Evolutionary conservation across 208 protist genomes (phyloP).

Genomic region (Trypanosoma conorhini): DNA sequence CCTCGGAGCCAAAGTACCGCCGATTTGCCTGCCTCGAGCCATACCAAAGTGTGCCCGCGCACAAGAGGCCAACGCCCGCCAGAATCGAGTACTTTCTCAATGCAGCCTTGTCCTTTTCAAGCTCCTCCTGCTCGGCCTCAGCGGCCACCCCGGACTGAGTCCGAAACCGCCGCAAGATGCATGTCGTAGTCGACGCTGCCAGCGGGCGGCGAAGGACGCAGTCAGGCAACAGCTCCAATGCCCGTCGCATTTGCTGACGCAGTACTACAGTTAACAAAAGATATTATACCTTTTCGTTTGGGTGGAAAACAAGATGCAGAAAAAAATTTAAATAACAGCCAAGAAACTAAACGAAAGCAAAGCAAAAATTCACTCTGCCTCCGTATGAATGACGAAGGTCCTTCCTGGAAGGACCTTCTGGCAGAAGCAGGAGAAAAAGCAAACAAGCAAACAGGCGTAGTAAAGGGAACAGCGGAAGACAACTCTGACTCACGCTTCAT

Average conservation of each 20-base stretch:
- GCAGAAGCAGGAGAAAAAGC: no score
- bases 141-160: slow-evolving; percentile 31
- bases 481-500: no score
- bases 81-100: slow-evolving; percentile 50
- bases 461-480: no score
- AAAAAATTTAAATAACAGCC: slow-evolving; percentile 2
- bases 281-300: no score
- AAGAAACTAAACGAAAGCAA: no score
- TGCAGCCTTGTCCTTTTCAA: slow-evolving; percentile 67
- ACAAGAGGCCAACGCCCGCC: slow-evolving; percentile 53
- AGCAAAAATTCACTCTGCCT: no score
- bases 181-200: not conserved
- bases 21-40: slow-evolving; percentile 61
- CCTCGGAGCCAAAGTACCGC: slow-evolving; percentile 82
- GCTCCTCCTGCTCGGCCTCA: slow-evolving; percentile 46
- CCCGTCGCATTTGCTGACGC: not conserved
- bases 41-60: slow-evolving; percentile 69
- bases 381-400: no score
- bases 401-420: no score
- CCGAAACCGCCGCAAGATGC: slow-evolving; percentile 36
- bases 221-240: not conserved
- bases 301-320: slow-evolving; percentile 4
- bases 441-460: no score
- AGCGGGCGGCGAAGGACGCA: not conserved
- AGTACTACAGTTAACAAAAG: not conserved